These are phyloP conservation scores for Auxenochlorella pyrenoidosa DNA, from an alignment of 139 green algal genomes.

Conservation along the genomic window DNA sequence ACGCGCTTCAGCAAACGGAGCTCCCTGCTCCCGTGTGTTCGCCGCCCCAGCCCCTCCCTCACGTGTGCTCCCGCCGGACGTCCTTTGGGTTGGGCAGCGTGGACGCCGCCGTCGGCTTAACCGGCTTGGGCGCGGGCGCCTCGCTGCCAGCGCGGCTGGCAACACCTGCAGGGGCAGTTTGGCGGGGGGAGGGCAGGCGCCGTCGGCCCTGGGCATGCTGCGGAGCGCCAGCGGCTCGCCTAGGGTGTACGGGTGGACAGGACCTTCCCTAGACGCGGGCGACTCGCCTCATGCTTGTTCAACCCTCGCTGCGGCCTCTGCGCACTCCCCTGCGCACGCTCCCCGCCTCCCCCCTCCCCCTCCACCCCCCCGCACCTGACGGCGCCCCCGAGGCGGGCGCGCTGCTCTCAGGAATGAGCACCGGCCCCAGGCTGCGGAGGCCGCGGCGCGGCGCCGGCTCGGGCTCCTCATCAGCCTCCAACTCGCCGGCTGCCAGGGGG, in stretches of 20 bases:
- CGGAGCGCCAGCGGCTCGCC: too few species aligned
- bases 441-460: neutral
- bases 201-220: too few species aligned
- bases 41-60: neutral
- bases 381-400: neutral
- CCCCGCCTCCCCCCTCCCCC: too few species aligned
- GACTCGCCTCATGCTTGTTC: too few species aligned
- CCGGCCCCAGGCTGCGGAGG: slow-evolving; percentile 12
- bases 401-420: neutral
- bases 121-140: neutral
- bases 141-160: slow-evolving; percentile 15
- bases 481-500: neutral
- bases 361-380: neutral
- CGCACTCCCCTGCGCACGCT: neutral
- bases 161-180: neutral
- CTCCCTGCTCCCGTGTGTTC: too few species aligned
- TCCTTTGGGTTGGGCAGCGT: slow-evolving; percentile 33
- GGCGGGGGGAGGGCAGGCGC: too few species aligned
- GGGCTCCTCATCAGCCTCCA: neutral
- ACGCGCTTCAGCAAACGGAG: too few species aligned
- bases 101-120: neutral
- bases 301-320: too few species aligned
- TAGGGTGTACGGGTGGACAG: too few species aligned
- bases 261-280: too few species aligned
- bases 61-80: slow-evolving; percentile 21